Base-by-base conservation (phyloP, 1,284 basidiomycete species). In the Stereum hirsutum region DNA sequence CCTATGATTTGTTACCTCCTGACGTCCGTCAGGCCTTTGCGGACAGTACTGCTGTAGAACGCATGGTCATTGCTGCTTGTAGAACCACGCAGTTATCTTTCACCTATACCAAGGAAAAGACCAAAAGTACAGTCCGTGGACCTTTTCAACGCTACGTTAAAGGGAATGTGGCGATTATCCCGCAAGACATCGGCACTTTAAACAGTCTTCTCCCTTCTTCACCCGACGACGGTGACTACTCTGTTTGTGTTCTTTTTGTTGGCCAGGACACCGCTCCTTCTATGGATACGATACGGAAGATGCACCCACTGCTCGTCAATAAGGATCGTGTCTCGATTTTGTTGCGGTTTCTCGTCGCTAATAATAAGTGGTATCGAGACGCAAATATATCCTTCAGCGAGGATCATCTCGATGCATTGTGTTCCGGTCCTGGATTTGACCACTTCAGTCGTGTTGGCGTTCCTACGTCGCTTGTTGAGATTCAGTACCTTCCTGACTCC, bases 111-210 rank as follows among this genome's bases (percentile, higher is more conserved):
- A 33, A 14, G 23, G 17, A n/a, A 20, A 17, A 8, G n/a, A 19
- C 4, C 6, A 4, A 19, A 1, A 20, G 40, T 23, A 23, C 11
- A 4, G 19, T 21, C 5, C 40, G 10, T 6, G 26, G 26, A 2
- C 20, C 30, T 20, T 21, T 31, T 3, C 40, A 41, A 19, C 40
- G 28, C 4, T 41, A 41, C 19, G 10, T 10, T 4, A 19, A 33
- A 33, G 40, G 40, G 11, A 32, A 41, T 33, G 40, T 41, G 3
- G 28, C 40, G 4, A 41, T 41, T 14, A 41, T 41, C 34, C 40
- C 40, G 12, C 40, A 41, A 4, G 39, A 40, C 17, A 14, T 28
- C 6, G 24, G 24, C 2, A 10, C 12, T 5, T 10, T 41, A 14
- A n/a, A 23, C 17, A 27, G 20, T 1, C 10, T 32, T 4, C 19